phyloP scores from a whole-genome alignment of 768 basidiomycete species.

The Tricholoma hemisulphureum region DNA sequence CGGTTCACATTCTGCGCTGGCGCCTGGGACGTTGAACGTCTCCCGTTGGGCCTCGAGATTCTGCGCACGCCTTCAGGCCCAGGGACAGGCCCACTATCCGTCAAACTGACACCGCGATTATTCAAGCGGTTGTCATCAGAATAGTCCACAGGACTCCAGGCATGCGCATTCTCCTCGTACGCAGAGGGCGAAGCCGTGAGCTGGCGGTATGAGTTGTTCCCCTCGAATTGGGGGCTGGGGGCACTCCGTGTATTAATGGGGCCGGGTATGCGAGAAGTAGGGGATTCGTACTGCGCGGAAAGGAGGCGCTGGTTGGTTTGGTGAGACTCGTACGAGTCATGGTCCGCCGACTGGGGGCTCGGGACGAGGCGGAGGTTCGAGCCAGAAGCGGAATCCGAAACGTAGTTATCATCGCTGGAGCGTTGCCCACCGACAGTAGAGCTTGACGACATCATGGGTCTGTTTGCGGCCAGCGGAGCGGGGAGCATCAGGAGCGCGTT shows the following conservation, averaged over 20 bases:
- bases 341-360: conserved; percentile 39
- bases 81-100: conserved; percentile 82
- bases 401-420: conserved; percentile 49
- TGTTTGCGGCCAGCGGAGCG: conserved; percentile 65
- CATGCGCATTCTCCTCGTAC: conserved; percentile 31
- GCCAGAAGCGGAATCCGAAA: conserved; percentile 39
- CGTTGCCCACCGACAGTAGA: conserved; percentile 44
- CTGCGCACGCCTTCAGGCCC: conserved; percentile 75
- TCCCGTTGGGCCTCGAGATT: conserved; percentile 60
- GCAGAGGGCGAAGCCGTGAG: conserved; percentile 39
- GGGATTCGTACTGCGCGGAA: conserved; percentile 22
- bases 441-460: conserved; percentile 49
- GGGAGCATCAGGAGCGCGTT: conserved; percentile 72
- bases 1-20: conserved; percentile 53
- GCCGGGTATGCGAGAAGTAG: conserved; percentile 21
- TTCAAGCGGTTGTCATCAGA: conserved; percentile 30
- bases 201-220: conserved; percentile 60
- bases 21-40: conserved; percentile 61
- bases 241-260: conserved; percentile 22
- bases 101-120: conserved; percentile 72
- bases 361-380: conserved; percentile 45
- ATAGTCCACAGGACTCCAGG: conserved; percentile 16
- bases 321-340: conserved; percentile 38
- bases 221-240: conserved; percentile 29
- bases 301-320: conserved; percentile 29